Conservation (phyloP, 352 stramenopile species). For the Phytophthora syringae region DNA sequence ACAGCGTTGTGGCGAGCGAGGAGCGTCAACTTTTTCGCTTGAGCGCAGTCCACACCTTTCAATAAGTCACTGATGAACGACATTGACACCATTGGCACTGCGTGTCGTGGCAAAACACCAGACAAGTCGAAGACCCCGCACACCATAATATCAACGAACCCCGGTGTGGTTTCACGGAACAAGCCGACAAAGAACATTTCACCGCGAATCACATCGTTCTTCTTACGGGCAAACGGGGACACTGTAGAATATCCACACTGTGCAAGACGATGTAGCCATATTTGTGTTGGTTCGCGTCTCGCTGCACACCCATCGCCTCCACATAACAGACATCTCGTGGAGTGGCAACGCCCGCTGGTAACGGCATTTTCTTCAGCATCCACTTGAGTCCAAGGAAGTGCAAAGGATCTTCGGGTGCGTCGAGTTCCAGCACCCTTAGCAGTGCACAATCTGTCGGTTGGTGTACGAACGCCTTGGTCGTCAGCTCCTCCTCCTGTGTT, state of each 20-base stretch:
- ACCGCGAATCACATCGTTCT: constrained; percentile 40
- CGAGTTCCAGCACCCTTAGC: constrained; percentile 48
- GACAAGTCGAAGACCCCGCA: constrained; percentile 53
- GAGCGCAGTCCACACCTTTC: constrained; percentile 45
- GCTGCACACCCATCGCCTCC: constrained; percentile 55
- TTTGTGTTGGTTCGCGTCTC: constrained; percentile 33
- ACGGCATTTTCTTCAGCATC: constrained; percentile 46
- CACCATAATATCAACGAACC: constrained; percentile 53
- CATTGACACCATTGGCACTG: constrained; percentile 37
- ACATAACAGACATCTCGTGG: constrained; percentile 38
- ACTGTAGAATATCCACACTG: constrained; percentile 52
- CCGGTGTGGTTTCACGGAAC: constrained; percentile 46
- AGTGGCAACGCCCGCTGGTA: constrained; percentile 24
- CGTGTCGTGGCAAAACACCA: constrained; percentile 38
- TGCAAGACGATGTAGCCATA: constrained; percentile 58
- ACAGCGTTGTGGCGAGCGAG: constrained; percentile 35
- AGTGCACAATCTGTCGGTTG: constrained; percentile 46
- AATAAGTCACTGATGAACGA: constrained; percentile 47
- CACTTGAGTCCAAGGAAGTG: constrained; percentile 65
- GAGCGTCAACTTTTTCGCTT: constrained; percentile 67
- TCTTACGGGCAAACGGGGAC: constrained; percentile 44
- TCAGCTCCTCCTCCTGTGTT: constrained; percentile 48
- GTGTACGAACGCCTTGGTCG: constrained; percentile 43
- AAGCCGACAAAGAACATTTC: constrained; percentile 39
- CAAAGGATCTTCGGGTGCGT: constrained; percentile 45